Conservation (phyloP, 1,284 basidiomycete species). For the Heterobasidion annosum region DNA sequence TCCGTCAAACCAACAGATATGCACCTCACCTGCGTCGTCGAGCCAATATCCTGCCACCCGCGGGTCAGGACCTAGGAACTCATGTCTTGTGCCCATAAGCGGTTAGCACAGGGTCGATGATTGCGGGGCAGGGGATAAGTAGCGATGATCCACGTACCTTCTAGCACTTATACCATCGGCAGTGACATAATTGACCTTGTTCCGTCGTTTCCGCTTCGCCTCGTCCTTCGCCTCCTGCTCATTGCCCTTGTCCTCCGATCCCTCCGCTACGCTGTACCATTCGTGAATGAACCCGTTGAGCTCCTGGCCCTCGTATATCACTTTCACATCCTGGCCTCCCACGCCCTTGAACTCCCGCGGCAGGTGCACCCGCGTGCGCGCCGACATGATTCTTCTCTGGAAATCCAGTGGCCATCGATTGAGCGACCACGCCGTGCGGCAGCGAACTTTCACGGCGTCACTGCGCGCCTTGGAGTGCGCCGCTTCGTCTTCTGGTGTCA, state of each 20-base stretch:
- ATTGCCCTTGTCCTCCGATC: conserved; percentile 1
- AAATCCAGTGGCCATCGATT: conserved; percentile 25
- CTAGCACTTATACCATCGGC: conserved; percentile 23
- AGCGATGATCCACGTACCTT: conserved; percentile 18
- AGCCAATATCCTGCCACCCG: conserved; percentile 30
- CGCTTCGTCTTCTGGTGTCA: too few relatives aligned
- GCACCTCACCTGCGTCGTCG: conserved; percentile 27
- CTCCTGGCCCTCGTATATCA: conserved; percentile 22
- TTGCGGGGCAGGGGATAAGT: too few relatives aligned
- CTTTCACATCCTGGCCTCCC: conserved; percentile 20
- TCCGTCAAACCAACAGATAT: conserved; percentile 33
- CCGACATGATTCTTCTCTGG: conserved; percentile 15
- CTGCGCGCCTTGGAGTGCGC: too few relatives aligned
- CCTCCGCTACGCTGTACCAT: conserved; percentile 17
- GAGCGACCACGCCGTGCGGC: conserved; percentile 21
- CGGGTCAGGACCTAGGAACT: conserved; percentile 33
- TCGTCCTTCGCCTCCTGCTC: conserved; percentile 1
- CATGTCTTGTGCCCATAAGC: conserved; percentile 21
- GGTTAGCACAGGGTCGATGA: too few relatives aligned
- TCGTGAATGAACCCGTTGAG: conserved; percentile 30
- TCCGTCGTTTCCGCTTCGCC: background rate
- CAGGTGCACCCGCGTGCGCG: conserved; percentile 24
- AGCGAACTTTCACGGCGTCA: too few relatives aligned
- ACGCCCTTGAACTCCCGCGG: conserved; percentile 28
- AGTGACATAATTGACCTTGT: conserved; percentile 28